These are phyloP conservation scores for Fusarium buharicum DNA, from an alignment of 2,329 filamentous ascomycete genomes.

Conservation along the genomic window DNA sequence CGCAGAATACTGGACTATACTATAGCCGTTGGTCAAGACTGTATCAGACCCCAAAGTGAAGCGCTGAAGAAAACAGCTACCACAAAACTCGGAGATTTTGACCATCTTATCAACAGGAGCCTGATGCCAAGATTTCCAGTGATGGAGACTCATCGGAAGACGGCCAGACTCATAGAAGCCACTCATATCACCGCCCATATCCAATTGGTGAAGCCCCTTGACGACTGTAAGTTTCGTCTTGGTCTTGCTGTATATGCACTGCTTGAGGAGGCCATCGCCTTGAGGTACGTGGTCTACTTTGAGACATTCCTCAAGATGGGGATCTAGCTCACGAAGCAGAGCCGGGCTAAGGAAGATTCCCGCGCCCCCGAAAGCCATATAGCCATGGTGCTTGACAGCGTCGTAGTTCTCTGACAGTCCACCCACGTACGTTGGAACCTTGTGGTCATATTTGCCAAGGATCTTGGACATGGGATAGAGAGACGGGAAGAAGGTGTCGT, in stretches of 20 bases:
- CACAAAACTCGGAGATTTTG: slow-evolving; percentile 62
- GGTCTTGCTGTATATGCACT: slow-evolving; percentile 67
- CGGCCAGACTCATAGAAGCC: slow-evolving; percentile 70
- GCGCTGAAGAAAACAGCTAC: slow-evolving; percentile 67
- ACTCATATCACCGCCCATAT: slow-evolving; percentile 63
- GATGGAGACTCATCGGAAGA: slow-evolving; percentile 67
- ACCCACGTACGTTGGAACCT: slow-evolving; percentile 63
- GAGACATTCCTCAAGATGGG: slow-evolving; percentile 61
- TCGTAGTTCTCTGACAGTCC: slow-evolving; percentile 66
- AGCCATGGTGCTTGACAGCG: slow-evolving; percentile 63
- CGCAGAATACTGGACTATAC: slow-evolving; percentile 60
- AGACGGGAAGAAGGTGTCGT: slow-evolving; percentile 72
- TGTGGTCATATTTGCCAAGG: slow-evolving; percentile 60
- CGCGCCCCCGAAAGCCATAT: slow-evolving; percentile 70
- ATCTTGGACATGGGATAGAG: slow-evolving; percentile 61
- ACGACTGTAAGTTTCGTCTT: slow-evolving; percentile 64
- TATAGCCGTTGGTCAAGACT: slow-evolving; percentile 69
- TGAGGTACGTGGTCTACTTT: slow-evolving; percentile 42
- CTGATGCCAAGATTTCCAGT: slow-evolving; percentile 71
- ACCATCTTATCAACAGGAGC: slow-evolving; percentile 62
- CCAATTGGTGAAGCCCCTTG: slow-evolving; percentile 67
- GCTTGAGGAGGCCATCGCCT: slow-evolving; percentile 66
- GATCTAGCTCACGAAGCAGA: slow-evolving; percentile 59
- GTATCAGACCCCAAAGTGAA: slow-evolving; percentile 61
- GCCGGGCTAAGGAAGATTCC: slow-evolving; percentile 68